phyloP scores from a whole-genome alignment of 2,329 filamentous ascomycete genomes.

The Byssoonygena ceratinophila region DNA sequence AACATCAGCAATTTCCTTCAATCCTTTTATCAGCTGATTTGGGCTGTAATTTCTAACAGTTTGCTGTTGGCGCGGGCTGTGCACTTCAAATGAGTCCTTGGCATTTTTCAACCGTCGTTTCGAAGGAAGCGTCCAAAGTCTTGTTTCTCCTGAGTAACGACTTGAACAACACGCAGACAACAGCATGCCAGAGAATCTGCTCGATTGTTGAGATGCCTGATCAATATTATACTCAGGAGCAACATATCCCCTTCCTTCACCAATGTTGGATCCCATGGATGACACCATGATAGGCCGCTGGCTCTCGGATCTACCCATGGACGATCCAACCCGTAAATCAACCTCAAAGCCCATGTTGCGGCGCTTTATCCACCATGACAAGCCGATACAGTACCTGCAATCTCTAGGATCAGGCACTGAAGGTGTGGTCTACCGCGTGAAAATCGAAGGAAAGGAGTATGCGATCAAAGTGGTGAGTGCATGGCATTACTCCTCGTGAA shows the following conservation, averaged over 20 bases:
- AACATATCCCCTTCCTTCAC: neutral
- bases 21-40: too few relatives aligned
- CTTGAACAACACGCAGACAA: neutral
- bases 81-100: too few relatives aligned
- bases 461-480: constrained; percentile 14
- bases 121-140: neutral
- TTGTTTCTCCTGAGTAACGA: neutral
- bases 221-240: neutral
- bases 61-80: too few relatives aligned
- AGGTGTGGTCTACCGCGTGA: constrained; percentile 8
- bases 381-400: constrained; percentile 8
- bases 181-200: neutral
- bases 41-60: too few relatives aligned
- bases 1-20: too few relatives aligned
- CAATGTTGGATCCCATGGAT: constrained; percentile 6
- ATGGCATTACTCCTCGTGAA: neutral
- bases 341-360: constrained; percentile 10
- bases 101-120: too few relatives aligned
- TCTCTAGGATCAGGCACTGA: constrained; percentile 9
- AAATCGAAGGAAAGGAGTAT: constrained; percentile 10
- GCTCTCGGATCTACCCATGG: constrained; percentile 13
- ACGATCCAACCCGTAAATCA: constrained; percentile 11
- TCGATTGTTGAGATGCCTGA: neutral
- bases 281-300: constrained; percentile 11
- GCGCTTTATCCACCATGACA: constrained; percentile 14